Conservation (phyloP, 768 basidiomycete species). For the Russula ochroleuca region DNA sequence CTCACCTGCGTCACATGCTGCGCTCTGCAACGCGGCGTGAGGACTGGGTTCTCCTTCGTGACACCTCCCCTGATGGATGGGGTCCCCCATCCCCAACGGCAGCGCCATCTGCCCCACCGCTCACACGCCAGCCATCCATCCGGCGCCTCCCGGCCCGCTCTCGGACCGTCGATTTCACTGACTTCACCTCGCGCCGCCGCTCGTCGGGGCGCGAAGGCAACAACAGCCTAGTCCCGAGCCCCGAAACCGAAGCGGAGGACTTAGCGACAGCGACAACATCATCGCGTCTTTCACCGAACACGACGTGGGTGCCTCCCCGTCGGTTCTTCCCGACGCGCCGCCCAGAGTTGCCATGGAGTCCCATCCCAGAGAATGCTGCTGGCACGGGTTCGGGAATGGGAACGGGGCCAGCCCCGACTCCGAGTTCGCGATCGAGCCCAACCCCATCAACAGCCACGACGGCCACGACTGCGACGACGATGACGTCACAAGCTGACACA, state of each 20-base stretch:
- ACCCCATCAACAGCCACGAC: background rate
- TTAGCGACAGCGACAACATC: conserved; percentile 2
- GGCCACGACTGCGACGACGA: background rate
- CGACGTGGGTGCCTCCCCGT: conserved; percentile 19
- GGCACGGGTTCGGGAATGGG: background rate
- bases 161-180: conserved; percentile 63
- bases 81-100: conserved; percentile 15
- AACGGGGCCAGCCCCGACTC: background rate
- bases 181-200: conserved; percentile 64
- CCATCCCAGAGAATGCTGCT: conserved; percentile 2
- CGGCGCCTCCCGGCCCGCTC: conserved; percentile 50
- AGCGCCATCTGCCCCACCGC: conserved; percentile 28
- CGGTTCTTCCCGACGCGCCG: conserved; percentile 25
- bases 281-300: conserved; percentile 15
- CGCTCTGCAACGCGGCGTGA: conserved; percentile 18
- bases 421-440: conserved; percentile 11
- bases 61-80: conserved; percentile 21
- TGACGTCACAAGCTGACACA: background rate
- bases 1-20: conserved; percentile 16
- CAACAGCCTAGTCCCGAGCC: conserved; percentile 5
- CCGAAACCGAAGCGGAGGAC: conserved; percentile 21
- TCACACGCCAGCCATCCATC: conserved; percentile 56
- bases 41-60: conserved; percentile 20
- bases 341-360: conserved; percentile 22
- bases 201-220: conserved; percentile 40